These are phyloP conservation scores for Parasarocladium wereldwijsianum DNA, from an alignment of 2,329 filamentous ascomycete genomes.

Conservation along the genomic window DNA sequence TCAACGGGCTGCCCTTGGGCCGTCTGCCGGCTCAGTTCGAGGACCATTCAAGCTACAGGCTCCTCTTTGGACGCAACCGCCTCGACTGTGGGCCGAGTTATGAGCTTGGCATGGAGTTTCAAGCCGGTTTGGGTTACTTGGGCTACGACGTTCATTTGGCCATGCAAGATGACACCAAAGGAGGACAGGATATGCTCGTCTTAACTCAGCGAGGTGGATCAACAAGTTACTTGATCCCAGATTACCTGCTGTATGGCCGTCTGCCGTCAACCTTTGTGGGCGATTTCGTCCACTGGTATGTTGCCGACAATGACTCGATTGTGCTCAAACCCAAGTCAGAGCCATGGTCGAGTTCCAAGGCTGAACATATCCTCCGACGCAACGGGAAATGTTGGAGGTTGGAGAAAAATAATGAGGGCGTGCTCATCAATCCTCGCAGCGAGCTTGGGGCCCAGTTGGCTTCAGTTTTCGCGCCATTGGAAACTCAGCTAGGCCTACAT, in stretches of 20 bases:
- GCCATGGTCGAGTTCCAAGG: no score
- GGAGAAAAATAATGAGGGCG: constrained; percentile 6
- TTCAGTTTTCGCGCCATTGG: no score
- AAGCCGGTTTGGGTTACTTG: constrained; percentile 14
- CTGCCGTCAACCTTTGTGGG: constrained; percentile 24
- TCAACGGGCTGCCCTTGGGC: constrained; percentile 33
- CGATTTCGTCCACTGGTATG: constrained; percentile 30
- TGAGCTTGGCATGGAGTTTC: constrained; percentile 23
- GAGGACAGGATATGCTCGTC: no score
- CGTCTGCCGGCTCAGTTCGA: constrained; percentile 31
- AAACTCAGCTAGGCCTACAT: no score
- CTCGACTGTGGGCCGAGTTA: constrained; percentile 28
- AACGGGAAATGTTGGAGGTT: no score
- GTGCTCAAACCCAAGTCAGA: no score
- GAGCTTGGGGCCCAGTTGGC: no score
- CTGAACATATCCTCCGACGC: no score
- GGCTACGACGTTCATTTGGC: constrained; percentile 21
- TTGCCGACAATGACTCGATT: no score
- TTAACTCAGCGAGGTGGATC: no score
- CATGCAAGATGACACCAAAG: no score
- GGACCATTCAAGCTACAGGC: constrained; percentile 20
- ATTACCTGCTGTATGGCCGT: constrained; percentile 10
- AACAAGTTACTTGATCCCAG: constrained; percentile 17
- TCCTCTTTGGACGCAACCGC: constrained; percentile 27
- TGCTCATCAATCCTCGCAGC: constrained; percentile 13